These are phyloP conservation scores for Tolypocladium capitatum DNA, from an alignment of 2,329 filamentous ascomycete species.

Conservation along the genomic window DNA sequence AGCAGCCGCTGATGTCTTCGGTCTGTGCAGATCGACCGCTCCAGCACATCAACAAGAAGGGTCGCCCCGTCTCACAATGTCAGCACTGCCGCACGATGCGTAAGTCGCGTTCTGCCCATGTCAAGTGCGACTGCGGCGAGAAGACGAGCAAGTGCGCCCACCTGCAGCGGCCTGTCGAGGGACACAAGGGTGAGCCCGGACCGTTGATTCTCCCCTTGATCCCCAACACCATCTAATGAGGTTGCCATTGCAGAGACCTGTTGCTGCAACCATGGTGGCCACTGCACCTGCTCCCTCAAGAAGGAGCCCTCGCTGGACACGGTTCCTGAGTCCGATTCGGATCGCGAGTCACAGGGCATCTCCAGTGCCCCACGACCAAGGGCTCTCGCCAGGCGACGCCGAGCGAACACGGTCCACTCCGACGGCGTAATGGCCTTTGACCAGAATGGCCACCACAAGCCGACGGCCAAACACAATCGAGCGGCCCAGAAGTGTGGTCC, in stretches of 20 bases:
- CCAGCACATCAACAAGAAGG: slow-evolving; percentile 94
- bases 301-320: slow-evolving; percentile 48
- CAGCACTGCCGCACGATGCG: slow-evolving; percentile 91
- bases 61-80: slow-evolving; percentile 94
- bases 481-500: slow-evolving; percentile 48
- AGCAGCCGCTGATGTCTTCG: slow-evolving; percentile 9
- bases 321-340: slow-evolving; percentile 50
- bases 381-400: slow-evolving; percentile 33
- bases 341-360: slow-evolving; percentile 26
- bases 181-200: slow-evolving; percentile 41
- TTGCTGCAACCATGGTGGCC: slow-evolving; percentile 56
- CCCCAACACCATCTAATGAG: slow-evolving; percentile 3
- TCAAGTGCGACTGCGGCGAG: slow-evolving; percentile 94
- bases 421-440: slow-evolving; percentile 47
- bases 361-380: slow-evolving; percentile 23
- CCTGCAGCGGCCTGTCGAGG: slow-evolving; percentile 41
- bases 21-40: slow-evolving; percentile 62
- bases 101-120: slow-evolving; percentile 87
- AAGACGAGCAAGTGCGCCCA: slow-evolving; percentile 64
- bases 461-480: slow-evolving; percentile 46
- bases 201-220: slow-evolving; percentile 2
- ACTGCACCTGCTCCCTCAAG: slow-evolving; percentile 52
- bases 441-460: slow-evolving; percentile 51
- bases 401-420: slow-evolving; percentile 49
- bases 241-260: slow-evolving; percentile 39